Base-by-base conservation (phyloP, 2,329 filamentous ascomycete genomes). In the Golovinomyces cichoracearum region DNA sequence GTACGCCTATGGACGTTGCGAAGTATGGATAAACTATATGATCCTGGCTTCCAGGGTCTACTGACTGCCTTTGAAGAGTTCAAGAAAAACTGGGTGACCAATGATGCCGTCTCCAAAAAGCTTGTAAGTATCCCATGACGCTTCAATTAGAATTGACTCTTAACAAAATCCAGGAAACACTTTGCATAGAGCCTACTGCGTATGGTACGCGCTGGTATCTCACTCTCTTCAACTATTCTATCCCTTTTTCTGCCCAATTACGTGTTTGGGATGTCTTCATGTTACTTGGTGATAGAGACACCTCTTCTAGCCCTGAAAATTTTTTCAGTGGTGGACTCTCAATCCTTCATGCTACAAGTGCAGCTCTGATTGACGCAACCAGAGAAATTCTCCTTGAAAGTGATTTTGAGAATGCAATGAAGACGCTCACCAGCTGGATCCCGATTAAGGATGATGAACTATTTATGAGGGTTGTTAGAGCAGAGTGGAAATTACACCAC, bases 181-280 rank as follows among this genome's bases (percentile, higher is more conserved):
- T 94, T 26, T 71, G 72, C 53, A 90, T 98, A 56, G 76, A 83
- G 38, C 76, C 83, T 17, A 93, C 85, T 1, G 79, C 86, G n/a
- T 98, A 94, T 60, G 90, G 86, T 27, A 95, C 88, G 3, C 73
- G 86, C 48, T 98, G 90, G 90, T 98, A 98, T 61, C 70, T 98
- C 47, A 98, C 90, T 1, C 69, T 98, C 7, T 98, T 98, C 71
- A 95, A 95, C 64, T 80, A 95, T 59, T 92, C 84, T 15, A 83
- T 98, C 47, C 90, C 90, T 0, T 98, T 95, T 58, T 73, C 83
- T 0, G 86, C 88, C 3, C 90, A 95, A 63, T 76, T 98, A 31
- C 80, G 90, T 45, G 81, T 98, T 15, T 98, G 90, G 90, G 90
- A 98, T 60, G 82, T 94, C 1, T 95, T 95, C 64, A 84, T 98